Evolutionary conservation across 2,329 filamentous ascomycete genomes (phyloP).

Genomic region (Colletotrichum sojae): DNA sequence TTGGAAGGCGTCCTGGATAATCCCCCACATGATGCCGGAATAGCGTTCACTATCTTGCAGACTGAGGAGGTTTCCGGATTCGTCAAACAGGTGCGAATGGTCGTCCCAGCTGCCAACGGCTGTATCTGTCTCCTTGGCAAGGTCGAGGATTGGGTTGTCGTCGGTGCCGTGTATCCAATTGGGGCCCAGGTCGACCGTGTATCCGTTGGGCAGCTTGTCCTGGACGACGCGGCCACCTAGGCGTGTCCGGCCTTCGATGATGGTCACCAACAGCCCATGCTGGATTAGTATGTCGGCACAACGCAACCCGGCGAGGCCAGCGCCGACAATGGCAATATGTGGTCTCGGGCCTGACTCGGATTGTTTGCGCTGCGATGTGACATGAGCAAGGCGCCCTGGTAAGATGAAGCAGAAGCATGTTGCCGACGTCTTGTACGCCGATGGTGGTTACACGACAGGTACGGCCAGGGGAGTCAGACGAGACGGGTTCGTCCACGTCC

Average conservation of each 20-base stretch:
- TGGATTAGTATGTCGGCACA: conserved; percentile 78
- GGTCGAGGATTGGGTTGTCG: conserved; percentile 77
- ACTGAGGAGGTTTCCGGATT: conserved; percentile 67
- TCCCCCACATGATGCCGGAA: conserved; percentile 74
- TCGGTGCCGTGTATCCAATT: conserved; percentile 86
- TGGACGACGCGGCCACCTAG: conserved; percentile 76
- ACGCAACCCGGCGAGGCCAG: conserved; percentile 78
- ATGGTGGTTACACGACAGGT: conserved; percentile 6
- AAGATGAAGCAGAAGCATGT: conserved; percentile 6
- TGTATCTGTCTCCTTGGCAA: conserved; percentile 74
- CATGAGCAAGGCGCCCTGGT: conserved; percentile 25
- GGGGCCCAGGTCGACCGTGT: conserved; percentile 73
- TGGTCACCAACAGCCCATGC: conserved; percentile 76
- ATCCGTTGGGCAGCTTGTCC: conserved; percentile 61
- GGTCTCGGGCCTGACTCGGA: conserved; percentile 52
- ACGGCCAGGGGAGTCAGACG: conserved; percentile 16
- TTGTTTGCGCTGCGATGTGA: conserved; percentile 36
- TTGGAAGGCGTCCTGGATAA: conserved; percentile 77
- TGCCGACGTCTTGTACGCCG: conserved; percentile 12
- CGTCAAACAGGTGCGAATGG: conserved; percentile 68
- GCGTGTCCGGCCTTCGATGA: conserved; percentile 77
- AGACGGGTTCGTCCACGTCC: conserved; percentile 18
- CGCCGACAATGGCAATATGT: conserved; percentile 78
- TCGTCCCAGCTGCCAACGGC: conserved; percentile 63
- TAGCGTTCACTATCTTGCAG: conserved; percentile 61